Conservation (phyloP, 495 filamentous ascomycete genomes). For the Elasticomyces elasticus region DNA sequence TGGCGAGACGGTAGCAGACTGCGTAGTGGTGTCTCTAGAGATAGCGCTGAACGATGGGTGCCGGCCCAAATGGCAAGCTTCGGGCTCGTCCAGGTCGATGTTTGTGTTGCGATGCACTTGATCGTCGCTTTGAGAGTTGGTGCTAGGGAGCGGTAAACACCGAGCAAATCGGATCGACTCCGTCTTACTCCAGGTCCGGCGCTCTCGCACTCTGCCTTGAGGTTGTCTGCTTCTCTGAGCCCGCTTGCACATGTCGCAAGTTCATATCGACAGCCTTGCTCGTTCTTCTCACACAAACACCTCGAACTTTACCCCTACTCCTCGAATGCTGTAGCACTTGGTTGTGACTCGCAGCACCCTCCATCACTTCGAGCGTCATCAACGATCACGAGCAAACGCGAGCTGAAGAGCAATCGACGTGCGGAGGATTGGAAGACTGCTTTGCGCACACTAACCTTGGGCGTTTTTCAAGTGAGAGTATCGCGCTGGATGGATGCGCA, state of each 20-base stretch:
- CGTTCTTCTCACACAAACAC: not conserved
- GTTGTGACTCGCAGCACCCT: not conserved
- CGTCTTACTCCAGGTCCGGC: too few species aligned
- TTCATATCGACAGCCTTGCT: not conserved
- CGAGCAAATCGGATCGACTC: too few species aligned
- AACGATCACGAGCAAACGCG: not conserved
- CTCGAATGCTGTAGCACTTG: constrained; percentile 9
- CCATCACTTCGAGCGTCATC: not conserved
- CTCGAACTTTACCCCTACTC: not conserved
- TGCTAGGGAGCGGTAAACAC: too few species aligned
- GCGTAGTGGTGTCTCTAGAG: not conserved
- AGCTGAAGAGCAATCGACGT: not conserved
- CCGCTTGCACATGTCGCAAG: not conserved
- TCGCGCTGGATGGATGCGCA: not conserved
- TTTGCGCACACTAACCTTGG: too few species aligned
- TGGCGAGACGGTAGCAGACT: not conserved
- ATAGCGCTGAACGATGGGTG: too few species aligned
- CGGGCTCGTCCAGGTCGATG: too few species aligned
- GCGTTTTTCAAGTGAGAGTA: too few species aligned
- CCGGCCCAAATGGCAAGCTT: too few species aligned
- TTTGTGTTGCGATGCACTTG: too few species aligned
- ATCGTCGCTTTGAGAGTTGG: too few species aligned
- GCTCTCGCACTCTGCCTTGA: not conserved
- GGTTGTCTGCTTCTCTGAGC: not conserved
- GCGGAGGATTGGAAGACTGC: too few species aligned